A percentile compares a stretch with the other conserved stretches of the same genome.
These are phyloP conservation scores for Ophiocordyceps camponoti-floridani DNA, from an alignment of 2,329 filamentous ascomycete species.

Conservation along the genomic window DNA sequence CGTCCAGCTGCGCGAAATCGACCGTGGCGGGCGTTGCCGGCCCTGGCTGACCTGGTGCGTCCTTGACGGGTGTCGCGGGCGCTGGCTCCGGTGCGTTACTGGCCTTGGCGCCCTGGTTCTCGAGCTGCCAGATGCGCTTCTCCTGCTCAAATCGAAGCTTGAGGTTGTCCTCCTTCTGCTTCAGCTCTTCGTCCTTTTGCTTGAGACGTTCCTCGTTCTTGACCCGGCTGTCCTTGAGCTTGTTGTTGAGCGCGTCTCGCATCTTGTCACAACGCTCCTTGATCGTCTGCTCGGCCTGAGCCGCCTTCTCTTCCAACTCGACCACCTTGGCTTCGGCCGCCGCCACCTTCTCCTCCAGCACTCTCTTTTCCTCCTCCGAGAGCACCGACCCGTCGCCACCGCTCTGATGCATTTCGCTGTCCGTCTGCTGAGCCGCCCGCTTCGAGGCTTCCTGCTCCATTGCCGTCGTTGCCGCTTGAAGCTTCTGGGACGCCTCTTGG, in stretches of 20 bases:
- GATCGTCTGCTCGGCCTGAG: constrained; percentile 40
- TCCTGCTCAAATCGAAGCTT: constrained; percentile 44
- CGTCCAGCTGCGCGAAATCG: constrained; percentile 31
- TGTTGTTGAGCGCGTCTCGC: constrained; percentile 50
- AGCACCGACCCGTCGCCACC: constrained; percentile 12
- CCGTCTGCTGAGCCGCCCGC: constrained; percentile 1
- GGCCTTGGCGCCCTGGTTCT: constrained; percentile 17
- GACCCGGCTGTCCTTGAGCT: constrained; percentile 46
- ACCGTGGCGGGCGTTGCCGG: constrained; percentile 17
- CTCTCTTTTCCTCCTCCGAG: constrained; percentile 39
- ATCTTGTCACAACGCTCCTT: constrained; percentile 51
- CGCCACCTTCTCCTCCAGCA: constrained; percentile 43
- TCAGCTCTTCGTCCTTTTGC: constrained; percentile 32
- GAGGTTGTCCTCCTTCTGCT: constrained; percentile 31
- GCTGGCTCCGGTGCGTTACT: constrained; percentile 6
- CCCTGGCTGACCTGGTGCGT: constrained; percentile 6
- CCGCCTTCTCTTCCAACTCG: constrained; percentile 45
- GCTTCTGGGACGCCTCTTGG: constrained; percentile 11
- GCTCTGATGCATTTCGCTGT: constrained; percentile 3
- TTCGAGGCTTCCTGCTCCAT: not conserved
- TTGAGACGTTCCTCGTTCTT: constrained; percentile 33
- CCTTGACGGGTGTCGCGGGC: constrained; percentile 22
- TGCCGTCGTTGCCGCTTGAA: constrained; percentile 12
- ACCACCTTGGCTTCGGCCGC: constrained; percentile 41
- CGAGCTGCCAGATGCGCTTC: constrained; percentile 41